Percentiles rank a stretch among this genome's conserved stretches.
phyloP scores from a whole-genome alignment of 345 rosid genomes.

The Lenwebbia sp. region DNA sequence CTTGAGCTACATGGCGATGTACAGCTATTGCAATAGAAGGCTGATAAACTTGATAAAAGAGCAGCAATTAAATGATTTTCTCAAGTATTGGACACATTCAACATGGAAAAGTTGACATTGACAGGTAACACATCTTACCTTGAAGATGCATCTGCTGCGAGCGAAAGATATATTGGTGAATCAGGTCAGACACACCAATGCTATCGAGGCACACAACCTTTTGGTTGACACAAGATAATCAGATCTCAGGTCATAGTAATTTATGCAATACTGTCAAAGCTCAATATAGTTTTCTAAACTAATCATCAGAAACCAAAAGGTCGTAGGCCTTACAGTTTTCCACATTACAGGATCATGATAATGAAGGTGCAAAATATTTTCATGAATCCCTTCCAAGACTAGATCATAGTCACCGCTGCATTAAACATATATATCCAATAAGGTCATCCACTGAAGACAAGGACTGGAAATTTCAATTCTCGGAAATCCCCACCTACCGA shows the following conservation, averaged over 20 bases:
- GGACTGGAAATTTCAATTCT: not conserved
- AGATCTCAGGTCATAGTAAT: not conserved
- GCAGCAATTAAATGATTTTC: not conserved
- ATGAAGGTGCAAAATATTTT: constrained; percentile 73
- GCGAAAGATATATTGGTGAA: constrained; percentile 54
- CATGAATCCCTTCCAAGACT: constrained; percentile 79
- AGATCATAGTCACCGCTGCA: constrained; percentile 91
- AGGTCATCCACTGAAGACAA: constrained; percentile 3
- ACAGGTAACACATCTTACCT: constrained; percentile 28
- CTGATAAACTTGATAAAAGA: constrained; percentile 51
- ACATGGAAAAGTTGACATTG: not conserved
- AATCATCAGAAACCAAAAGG: not conserved
- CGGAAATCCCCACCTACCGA: constrained; percentile 31
- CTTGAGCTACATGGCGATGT: constrained; percentile 65
- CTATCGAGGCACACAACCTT: constrained; percentile 70
- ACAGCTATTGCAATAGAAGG: constrained; percentile 53
- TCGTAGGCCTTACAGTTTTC: constrained; percentile 56
- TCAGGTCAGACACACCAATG: constrained; percentile 69
- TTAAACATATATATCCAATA: not conserved
- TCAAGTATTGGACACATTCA: not conserved
- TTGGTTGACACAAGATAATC: not conserved
- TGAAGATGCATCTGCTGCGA: constrained; percentile 63
- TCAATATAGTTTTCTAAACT: not conserved
- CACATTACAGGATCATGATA: constrained; percentile 95
- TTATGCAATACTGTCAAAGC: not conserved